Evolutionary conservation across 2,329 filamentous ascomycete genomes (phyloP), one percentile per base, ranked within the genome.

Genomic region (Aschersonia sp.): DNA sequence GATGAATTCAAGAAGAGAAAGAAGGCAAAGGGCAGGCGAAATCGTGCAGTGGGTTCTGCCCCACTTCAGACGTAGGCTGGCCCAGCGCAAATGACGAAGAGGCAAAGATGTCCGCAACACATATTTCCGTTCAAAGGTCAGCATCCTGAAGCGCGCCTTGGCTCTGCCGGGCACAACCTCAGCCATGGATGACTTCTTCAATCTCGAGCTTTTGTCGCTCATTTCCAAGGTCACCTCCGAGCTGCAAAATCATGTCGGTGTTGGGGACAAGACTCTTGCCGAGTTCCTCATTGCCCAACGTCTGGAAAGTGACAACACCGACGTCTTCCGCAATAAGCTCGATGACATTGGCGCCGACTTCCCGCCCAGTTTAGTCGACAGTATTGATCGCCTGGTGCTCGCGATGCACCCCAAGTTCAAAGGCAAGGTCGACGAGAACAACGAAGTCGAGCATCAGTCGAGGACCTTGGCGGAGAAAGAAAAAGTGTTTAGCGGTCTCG

Each of bases 241-340:
- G 66, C 75, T 98, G 47, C 84, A 94, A 58, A 98, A 98, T 60
- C 87, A 98, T 67, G 68, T 97, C 50, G 87, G 89, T 48, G 80
- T 96, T 57, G 85, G 78, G 62, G 89, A 98, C 68, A 96, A 94
- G 67, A 95, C 87, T 5, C 79, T 98, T 30, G 89, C 92, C 56
- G 92, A 98, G 66, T 98, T 95, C 61, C 80, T 98, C 58, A 95
- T 98, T 60, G 85, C 85, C 52, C 85, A 95, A 62, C 87, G 94
- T 57, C 67, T 83, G 62, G 78, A 89, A 74, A 85, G 81, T 68
- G 74, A 72, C 46, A 76, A 75, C 31, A 71, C 86, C 49, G 65
- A 74, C 46, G 81, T 85, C 31, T 98, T 97, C 69, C 85, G 85
- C 68, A 70, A 72, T 54, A 79, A 79, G 60, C 73, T 97, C 54